These are phyloP conservation scores for Penicillium italicum DNA, from an alignment of 2,329 filamentous ascomycete species.

Conservation along the genomic window DNA sequence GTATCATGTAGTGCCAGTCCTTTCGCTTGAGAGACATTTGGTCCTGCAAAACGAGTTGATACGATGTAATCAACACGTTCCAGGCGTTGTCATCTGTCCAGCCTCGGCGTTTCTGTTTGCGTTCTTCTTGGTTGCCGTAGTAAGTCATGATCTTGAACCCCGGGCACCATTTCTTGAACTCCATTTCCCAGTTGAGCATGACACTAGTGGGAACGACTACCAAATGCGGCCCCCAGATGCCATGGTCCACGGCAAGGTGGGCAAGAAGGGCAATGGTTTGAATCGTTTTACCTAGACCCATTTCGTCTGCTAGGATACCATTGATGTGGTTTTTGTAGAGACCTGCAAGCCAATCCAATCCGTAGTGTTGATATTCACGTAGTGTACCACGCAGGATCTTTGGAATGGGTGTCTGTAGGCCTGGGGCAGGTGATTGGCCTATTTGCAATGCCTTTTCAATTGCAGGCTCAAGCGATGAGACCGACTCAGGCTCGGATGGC, in stretches of 20 bases:
- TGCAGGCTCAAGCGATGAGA: slow-evolving; percentile 40
- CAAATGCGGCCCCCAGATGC: slow-evolving; percentile 92
- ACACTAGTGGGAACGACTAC: slow-evolving; percentile 97
- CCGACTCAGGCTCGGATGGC: slow-evolving; percentile 44
- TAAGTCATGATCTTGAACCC: slow-evolving; percentile 98
- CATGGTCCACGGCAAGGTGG: slow-evolving; percentile 83
- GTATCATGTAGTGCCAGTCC: slow-evolving; percentile 95
- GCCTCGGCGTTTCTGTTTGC: slow-evolving; percentile 82
- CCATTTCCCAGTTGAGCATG: slow-evolving; percentile 99
- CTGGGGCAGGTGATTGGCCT: slow-evolving; percentile 41
- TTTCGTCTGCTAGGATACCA: slow-evolving; percentile 94
- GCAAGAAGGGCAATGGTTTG: slow-evolving; percentile 94
- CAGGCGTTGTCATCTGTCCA: slow-evolving; percentile 93
- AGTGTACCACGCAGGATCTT: slow-evolving; percentile 82
- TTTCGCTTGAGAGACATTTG: slow-evolving; percentile 89
- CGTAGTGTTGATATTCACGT: slow-evolving; percentile 93
- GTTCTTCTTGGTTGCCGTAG: slow-evolving; percentile 90
- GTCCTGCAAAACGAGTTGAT: slow-evolving; percentile 92
- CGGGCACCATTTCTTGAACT: slow-evolving; percentile 97
- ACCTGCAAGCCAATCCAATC: slow-evolving; percentile 94
- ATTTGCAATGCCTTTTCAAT: slow-evolving; percentile 35
- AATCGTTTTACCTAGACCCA: slow-evolving; percentile 97
- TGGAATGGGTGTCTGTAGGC: slow-evolving; percentile 67
- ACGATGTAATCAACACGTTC: slow-evolving; percentile 98
- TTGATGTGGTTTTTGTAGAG: slow-evolving; percentile 91